Conservation (phyloP, 768 basidiomycete genomes). For the Leccinum subgranulosum region DNA sequence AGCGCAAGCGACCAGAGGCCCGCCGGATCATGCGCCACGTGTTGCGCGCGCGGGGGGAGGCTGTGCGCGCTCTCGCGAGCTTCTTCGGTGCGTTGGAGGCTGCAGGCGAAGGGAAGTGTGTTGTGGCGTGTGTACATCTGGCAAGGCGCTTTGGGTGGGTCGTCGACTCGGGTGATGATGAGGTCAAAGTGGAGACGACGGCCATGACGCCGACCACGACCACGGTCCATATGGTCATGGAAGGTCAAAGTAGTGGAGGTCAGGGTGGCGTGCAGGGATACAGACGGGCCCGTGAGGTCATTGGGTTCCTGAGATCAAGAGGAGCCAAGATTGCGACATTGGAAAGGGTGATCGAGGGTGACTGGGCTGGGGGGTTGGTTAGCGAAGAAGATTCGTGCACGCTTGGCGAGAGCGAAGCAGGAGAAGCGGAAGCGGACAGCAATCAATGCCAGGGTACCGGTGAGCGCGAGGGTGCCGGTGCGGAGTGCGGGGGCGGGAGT, state of each 20-base stretch:
- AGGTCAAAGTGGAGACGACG: conserved; percentile 22
- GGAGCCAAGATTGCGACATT: conserved; percentile 70
- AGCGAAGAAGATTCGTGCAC: conserved; percentile 45
- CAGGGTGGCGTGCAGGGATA: conserved; percentile 41
- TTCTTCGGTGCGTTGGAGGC: conserved; percentile 67
- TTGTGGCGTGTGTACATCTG: conserved; percentile 50
- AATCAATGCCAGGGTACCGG: not conserved
- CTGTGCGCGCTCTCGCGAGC: conserved; percentile 67
- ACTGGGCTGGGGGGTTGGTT: conserved; percentile 64
- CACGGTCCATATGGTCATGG: conserved; percentile 22
- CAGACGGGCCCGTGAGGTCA: conserved; percentile 68
- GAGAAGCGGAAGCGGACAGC: conserved; percentile 12
- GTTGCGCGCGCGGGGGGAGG: conserved; percentile 80
- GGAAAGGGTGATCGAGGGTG: conserved; percentile 46
- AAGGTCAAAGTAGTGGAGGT: not conserved
- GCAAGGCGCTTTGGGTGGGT: conserved; percentile 39
- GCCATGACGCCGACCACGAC: conserved; percentile 12
- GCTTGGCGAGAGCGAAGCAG: conserved; percentile 20
- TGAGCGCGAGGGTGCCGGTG: not conserved
- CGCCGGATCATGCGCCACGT: conserved; percentile 87
- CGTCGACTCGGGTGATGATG: conserved; percentile 18
- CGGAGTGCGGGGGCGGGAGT: not conserved
- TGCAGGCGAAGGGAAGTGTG: conserved; percentile 42
- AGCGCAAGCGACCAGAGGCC: conserved; percentile 58
- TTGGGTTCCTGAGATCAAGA: conserved; percentile 60